Conservation (phyloP, 306 rosid genomes). For the Cicer cuneatum region DNA sequence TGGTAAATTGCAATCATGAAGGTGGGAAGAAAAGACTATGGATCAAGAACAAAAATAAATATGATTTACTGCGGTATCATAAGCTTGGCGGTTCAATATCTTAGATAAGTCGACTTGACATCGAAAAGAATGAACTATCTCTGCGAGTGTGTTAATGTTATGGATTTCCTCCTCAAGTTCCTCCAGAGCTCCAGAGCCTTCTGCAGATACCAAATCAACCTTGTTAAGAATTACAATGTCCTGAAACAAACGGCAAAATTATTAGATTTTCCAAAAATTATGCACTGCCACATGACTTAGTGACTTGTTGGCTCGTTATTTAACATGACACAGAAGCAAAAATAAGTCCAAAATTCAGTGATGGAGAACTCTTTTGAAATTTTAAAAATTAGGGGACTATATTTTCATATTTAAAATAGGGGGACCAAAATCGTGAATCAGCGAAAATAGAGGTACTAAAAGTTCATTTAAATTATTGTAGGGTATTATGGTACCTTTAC, state of each 20-base stretch:
- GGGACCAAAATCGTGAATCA: too few species aligned
- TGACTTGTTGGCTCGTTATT: too few species aligned
- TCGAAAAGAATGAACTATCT: conserved; percentile 69
- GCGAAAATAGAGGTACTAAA: too few species aligned
- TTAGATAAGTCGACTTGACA: conserved; percentile 85
- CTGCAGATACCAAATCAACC: conserved; percentile 93
- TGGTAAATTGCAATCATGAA: conserved; percentile 29
- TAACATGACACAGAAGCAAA: too few species aligned
- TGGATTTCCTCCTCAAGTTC: conserved; percentile 85
- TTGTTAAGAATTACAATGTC: conserved; percentile 92
- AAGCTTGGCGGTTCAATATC: conserved; percentile 76
- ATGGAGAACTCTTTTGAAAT: too few species aligned
- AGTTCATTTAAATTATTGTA: neutral
- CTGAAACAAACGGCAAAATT: conserved; percentile 60
- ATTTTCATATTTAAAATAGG: too few species aligned
- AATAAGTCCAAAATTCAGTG: too few species aligned
- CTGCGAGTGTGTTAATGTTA: conserved; percentile 80
- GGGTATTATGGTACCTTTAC: conserved; percentile 13
- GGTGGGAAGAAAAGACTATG: conserved; percentile 8
- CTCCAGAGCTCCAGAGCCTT: conserved; percentile 64
- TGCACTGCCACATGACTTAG: too few species aligned
- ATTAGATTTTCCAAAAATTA: neutral
- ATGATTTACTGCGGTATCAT: conserved; percentile 67
- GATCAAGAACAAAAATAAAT: conserved; percentile 31
- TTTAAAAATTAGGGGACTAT: too few species aligned